Base-by-base conservation (phyloP, 441 rosid genomes). In the Pelargonium fulgidum region DNA sequence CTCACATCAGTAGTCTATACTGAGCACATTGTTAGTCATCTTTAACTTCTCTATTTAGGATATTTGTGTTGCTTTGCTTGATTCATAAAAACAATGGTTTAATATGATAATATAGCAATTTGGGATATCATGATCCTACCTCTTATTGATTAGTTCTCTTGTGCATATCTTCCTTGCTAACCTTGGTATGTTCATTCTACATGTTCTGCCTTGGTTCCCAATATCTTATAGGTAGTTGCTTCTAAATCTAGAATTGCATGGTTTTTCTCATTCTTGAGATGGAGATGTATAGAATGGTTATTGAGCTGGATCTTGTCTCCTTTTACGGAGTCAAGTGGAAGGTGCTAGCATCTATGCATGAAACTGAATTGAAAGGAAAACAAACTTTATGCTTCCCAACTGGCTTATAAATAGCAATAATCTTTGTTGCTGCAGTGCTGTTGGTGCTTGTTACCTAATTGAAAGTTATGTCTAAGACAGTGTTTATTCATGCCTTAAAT, bases 11-110 rank as follows among this genome's bases (percentile, higher is more conserved):
- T 77, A 73, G 76, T 76, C 71, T 76, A 70, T 85, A 75, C 78
- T 62, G 69, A 75, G 67, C 77, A 61, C 80, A 70, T 82, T 73
- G 79, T 79, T 81, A 81, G 83, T 75, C 65, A 74, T 75, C 77
- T 56, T 67, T 66, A 71, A 50, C 78, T 76, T 68, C 17, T 36
- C 64, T 77, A 66, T 72, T 50, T 74, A 74, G 78, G 78, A 52
- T 41, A 73, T 65, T 68, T 41, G 12, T 63, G 70, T 68, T 76
- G 67, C 63, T 82, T 77, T 81, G 54, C 73, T 63, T 68, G 45
- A 47, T 66, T 72, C 12, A 29, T 70, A 61, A 70, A 69, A 76
- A 75, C 71, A 29, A 47, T 75, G 69, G 20, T 50, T 48, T 14
- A 61, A 73, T 26, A 62, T 73, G 56, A 26, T 72, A 36, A 62